These are phyloP conservation scores for Paecilomyces sp. DNA, from an alignment of 2,329 filamentous ascomycete genomes.

Conservation along the genomic window DNA sequence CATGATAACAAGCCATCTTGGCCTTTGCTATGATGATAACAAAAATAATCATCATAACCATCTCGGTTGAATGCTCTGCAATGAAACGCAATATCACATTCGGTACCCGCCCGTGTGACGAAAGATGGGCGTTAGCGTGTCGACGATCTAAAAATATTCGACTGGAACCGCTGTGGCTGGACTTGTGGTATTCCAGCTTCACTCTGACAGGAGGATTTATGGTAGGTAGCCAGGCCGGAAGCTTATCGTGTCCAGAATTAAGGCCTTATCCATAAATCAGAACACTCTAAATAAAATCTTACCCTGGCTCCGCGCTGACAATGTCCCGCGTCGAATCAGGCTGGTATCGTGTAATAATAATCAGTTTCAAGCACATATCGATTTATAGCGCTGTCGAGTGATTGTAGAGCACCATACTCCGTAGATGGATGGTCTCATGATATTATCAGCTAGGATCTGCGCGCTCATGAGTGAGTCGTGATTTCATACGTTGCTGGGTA, in stretches of 20 bases:
- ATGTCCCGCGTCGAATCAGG: neutral
- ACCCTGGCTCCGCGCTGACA: neutral
- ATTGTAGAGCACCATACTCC: neutral
- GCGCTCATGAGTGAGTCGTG: too few relatives aligned
- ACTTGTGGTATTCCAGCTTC: neutral
- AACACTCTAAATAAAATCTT: neutral
- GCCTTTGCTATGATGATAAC: neutral
- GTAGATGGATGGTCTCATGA: neutral
- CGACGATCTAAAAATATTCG: neutral
- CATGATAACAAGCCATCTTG: neutral
- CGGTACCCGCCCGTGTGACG: neutral
- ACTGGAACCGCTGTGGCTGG: neutral
- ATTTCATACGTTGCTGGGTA: too few relatives aligned
- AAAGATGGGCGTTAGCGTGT: neutral
- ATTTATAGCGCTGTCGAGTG: neutral
- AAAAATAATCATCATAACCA: neutral
- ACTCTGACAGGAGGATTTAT: neutral
- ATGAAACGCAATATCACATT: neutral
- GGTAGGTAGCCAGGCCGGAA: neutral
- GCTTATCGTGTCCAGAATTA: neutral
- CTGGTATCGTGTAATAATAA: neutral
- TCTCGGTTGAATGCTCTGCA: neutral
- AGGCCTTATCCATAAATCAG: neutral
- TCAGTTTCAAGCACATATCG: neutral
- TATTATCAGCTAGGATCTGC: neutral